Percentiles rank a stretch among this genome's conserved stretches.
Evolutionary conservation across 371 early-diverging fungal genomes (phyloP).

Genomic region (Rhizopus microsporus): DNA sequence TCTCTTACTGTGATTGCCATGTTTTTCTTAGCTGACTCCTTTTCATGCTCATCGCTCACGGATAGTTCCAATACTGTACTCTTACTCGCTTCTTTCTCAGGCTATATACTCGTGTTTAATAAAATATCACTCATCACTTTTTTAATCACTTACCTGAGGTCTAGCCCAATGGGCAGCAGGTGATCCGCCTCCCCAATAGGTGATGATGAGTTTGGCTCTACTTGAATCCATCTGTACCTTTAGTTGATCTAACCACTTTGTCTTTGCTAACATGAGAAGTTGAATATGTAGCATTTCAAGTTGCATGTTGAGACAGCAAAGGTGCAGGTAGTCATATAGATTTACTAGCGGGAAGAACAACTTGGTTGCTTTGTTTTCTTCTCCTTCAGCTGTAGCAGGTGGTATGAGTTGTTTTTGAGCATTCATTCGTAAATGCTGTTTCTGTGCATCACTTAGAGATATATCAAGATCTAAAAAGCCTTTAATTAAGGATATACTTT

Average conservation of each 20-base stretch:
- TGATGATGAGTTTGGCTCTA: constrained; percentile 55
- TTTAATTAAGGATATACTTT: background rate
- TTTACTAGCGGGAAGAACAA: constrained; percentile 57
- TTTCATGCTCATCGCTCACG: constrained; percentile 30
- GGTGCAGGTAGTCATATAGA: constrained; percentile 70
- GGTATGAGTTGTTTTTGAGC: constrained; percentile 59
- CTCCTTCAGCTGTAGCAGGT: constrained; percentile 18
- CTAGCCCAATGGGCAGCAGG: constrained; percentile 46
- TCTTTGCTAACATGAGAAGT: constrained; percentile 56
- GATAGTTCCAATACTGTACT: constrained; percentile 29
- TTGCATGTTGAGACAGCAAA: constrained; percentile 65
- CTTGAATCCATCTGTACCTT: constrained; percentile 60
- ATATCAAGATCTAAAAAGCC: constrained; percentile 48
- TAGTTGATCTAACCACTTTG: constrained; percentile 68
- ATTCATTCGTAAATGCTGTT: constrained; percentile 46
- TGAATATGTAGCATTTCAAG: constrained; percentile 68
- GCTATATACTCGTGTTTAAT: background rate
- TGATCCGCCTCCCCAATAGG: constrained; percentile 65
- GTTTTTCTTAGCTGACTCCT: constrained; percentile 17
- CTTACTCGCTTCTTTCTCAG: background rate
- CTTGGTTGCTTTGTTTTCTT: background rate
- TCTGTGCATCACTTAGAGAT: constrained; percentile 52
- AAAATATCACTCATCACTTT: no score
- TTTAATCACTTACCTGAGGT: constrained; percentile 23
- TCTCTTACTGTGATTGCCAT: constrained; percentile 35